Percentiles rank a stretch among this genome's conserved stretches.
phyloP scores from a whole-genome alignment of 2,329 filamentous ascomycete genomes.

The Xylaria sp. region DNA sequence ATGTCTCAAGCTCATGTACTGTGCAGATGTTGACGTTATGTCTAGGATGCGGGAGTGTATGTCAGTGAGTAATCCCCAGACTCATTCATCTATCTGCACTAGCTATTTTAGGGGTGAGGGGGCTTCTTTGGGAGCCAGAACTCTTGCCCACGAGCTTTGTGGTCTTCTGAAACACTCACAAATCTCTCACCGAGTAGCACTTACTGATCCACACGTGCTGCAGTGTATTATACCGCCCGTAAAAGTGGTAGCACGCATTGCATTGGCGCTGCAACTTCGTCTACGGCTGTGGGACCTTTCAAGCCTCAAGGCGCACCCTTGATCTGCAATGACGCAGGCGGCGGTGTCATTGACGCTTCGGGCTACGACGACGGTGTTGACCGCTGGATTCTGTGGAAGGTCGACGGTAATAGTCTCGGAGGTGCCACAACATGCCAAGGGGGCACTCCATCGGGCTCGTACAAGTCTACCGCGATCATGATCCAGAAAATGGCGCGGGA shows the following conservation, averaged over 20 bases:
- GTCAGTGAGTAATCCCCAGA: conserved; percentile 39
- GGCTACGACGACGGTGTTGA: conserved; percentile 48
- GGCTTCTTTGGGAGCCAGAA: not conserved
- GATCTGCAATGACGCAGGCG: conserved; percentile 46
- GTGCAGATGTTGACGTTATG: conserved; percentile 4
- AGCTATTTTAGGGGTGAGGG: not conserved
- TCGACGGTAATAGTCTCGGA: conserved; percentile 49
- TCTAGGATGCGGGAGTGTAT: conserved; percentile 46
- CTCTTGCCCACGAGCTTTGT: not conserved
- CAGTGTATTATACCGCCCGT: conserved; percentile 48
- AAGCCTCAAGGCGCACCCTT: conserved; percentile 42
- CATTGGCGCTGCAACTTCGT: conserved; percentile 48
- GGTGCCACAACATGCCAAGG: conserved; percentile 48
- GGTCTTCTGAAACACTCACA: not conserved
- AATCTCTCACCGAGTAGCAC: not conserved
- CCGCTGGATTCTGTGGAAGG: conserved; percentile 51
- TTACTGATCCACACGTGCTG: not conserved
- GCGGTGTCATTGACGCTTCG: conserved; percentile 49
- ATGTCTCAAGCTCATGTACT: not conserved
- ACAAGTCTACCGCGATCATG: conserved; percentile 48
- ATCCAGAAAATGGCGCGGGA: conserved; percentile 48
- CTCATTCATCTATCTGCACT: not conserved
- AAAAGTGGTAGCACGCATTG: conserved; percentile 47
- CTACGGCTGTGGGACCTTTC: conserved; percentile 46
- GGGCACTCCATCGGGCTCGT: conserved; percentile 42